Base-by-base conservation (phyloP, 108 stramenopile species). In the Fragilariopsis cylindrus region DNA sequence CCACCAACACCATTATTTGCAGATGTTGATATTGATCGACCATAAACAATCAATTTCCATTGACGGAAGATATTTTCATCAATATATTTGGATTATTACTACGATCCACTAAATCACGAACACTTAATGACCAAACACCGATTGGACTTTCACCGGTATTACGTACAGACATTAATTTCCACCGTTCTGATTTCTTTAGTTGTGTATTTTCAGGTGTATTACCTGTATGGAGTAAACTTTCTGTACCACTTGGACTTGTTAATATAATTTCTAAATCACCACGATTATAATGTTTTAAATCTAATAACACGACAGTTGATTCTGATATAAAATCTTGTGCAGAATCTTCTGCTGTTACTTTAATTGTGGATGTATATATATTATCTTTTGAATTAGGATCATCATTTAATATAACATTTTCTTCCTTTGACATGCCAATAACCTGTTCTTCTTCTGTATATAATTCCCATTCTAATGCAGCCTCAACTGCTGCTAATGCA, bases 131-230 rank as follows among this genome's bases (percentile, higher is more conserved):
- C 82, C 82, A 83, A 39, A 40, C 44, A 43, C 82, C 82, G 12
- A 43, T 40, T 8, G 71, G 48, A 53, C 6, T 30, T 53, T 86
- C 85, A 11, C 82, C 82, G 80, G 82, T 83, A 47, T 80, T 73
- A 7, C 74, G 45, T 5, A 86, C 72, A 2, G 85, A 81, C 71
- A 72, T 77, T 42, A 83, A 71, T 58, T 81, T 83, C 82, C 80
- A 81, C 46, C 76, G 71, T 57, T 81, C 57, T 21, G 56, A 67
- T 41, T 18, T 47, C 0, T 19, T 50, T 41, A 64, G 1, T 18
- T 57, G 48, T 3, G 52, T 66, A 50, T 56, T 44, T 60, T 82
- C 82, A 2, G 76, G 76, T 48, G 80, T 69, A 2, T 47, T 46
- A 11, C 81, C 71, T 5, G 84, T 81, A 21, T 13, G 21, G 16